These are phyloP conservation scores for Murraya koenigii DNA, from an alignment of 345 rosid genomes.

Conservation along the genomic window DNA sequence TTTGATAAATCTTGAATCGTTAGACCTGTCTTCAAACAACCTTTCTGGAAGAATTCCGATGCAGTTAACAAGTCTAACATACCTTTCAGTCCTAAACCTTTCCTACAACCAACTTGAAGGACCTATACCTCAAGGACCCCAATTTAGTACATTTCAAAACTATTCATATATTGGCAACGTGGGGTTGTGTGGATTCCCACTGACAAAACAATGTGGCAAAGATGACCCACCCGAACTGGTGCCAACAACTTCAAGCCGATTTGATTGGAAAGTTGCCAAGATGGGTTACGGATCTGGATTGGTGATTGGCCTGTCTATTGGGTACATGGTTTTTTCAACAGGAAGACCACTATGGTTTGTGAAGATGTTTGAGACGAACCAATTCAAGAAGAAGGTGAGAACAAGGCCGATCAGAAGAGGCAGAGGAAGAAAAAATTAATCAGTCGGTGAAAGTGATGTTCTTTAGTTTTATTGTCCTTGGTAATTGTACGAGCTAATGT, in stretches of 20 bases:
- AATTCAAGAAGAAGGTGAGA: neutral
- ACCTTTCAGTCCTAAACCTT: neutral
- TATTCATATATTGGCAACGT: neutral
- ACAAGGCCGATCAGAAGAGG: neutral
- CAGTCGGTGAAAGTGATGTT: neutral
- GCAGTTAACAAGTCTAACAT: neutral
- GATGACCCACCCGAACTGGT: neutral
- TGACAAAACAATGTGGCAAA: neutral
- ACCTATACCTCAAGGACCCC: neutral
- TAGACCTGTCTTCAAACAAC: neutral
- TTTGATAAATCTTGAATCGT: neutral
- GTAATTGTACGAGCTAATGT: neutral
- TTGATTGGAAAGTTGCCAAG: neutral
- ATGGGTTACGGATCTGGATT: neutral
- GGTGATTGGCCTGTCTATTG: constrained; percentile 4
- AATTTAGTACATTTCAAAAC: neutral
- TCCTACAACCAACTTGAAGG: neutral
- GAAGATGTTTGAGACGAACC: neutral
- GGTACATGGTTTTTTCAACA: constrained; percentile 12
- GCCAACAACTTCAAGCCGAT: neutral
- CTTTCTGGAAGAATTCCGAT: neutral
- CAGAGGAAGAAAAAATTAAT: neutral
- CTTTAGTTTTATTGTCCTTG: too few species aligned
- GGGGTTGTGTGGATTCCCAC: neutral
- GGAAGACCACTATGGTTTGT: constrained; percentile 10